A percentile compares a stretch with the other conserved stretches of the same genome.
These are phyloP conservation scores for Paecilomyces variotii DNA, from an alignment of 2,329 filamentous ascomycete species.

Conservation along the genomic window DNA sequence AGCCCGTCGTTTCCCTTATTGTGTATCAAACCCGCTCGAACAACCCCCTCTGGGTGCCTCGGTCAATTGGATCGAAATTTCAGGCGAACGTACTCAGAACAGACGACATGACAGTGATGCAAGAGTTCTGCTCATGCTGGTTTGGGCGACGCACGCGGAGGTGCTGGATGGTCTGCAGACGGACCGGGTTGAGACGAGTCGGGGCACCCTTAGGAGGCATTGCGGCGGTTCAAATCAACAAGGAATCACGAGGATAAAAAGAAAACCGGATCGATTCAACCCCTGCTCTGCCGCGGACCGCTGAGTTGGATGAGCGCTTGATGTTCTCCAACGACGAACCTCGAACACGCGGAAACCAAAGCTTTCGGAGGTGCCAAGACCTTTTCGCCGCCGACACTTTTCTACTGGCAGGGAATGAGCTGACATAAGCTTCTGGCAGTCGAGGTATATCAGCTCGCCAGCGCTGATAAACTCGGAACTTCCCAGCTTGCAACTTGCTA, in stretches of 20 bases:
- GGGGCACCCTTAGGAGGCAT: slow-evolving; percentile 38
- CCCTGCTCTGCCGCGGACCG: background rate
- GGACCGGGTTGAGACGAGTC: slow-evolving; percentile 38
- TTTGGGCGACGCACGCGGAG: slow-evolving; percentile 59
- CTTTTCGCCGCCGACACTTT: slow-evolving; percentile 7
- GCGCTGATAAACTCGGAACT: background rate
- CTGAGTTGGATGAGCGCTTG: background rate
- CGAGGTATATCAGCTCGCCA: background rate
- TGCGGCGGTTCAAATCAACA: slow-evolving; percentile 7
- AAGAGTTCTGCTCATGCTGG: slow-evolving; percentile 54
- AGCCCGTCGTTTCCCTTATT: background rate
- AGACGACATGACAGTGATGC: slow-evolving; percentile 57
- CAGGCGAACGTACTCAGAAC: slow-evolving; percentile 51
- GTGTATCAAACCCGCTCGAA: background rate
- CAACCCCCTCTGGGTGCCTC: background rate
- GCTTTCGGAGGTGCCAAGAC: slow-evolving; percentile 14
- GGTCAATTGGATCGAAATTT: background rate
- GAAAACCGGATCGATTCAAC: background rate
- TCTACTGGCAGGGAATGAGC: slow-evolving; percentile 17
- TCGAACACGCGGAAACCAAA: slow-evolving; percentile 8
- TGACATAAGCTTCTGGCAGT: slow-evolving; percentile 17
- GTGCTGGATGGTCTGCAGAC: slow-evolving; percentile 41
- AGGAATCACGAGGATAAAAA: background rate
- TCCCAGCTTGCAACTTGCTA: background rate
- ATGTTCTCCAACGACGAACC: slow-evolving; percentile 3